phyloP scores from a whole-genome alignment of 108 stramenopile species.

The Bacterosira constricta region DNA sequence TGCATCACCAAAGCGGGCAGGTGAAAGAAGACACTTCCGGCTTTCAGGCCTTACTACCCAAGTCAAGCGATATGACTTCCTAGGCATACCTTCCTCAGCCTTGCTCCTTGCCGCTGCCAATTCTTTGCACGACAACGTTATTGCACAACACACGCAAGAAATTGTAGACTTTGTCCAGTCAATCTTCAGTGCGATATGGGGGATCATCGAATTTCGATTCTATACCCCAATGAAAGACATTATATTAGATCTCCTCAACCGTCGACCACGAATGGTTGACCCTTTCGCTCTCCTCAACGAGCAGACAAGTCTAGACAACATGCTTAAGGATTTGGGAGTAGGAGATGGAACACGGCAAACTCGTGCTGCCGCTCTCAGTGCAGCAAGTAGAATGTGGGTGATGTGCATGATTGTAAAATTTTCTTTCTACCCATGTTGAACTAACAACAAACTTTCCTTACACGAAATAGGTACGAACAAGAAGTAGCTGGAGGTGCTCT shows the following conservation, averaged over 20 bases:
- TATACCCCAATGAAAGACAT: conserved; percentile 75
- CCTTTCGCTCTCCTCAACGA: conserved; percentile 67
- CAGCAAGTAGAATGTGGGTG: conserved; percentile 61
- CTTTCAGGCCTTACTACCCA: conserved; percentile 17
- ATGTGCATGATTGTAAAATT: too few species aligned
- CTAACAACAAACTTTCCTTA: too few species aligned
- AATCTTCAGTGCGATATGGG: conserved; percentile 45
- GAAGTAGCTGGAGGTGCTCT: conserved; percentile 65
- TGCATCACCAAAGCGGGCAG: conserved; percentile 34
- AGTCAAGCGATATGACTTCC: conserved; percentile 58
- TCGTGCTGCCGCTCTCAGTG: conserved; percentile 57
- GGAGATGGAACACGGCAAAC: conserved; percentile 72
- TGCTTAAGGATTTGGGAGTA: conserved; percentile 75
- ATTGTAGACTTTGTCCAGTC: conserved; percentile 44
- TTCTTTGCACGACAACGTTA: conserved; percentile 50
- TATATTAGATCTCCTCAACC: conserved; percentile 60
- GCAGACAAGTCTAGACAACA: conserved; percentile 71
- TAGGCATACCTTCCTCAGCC: conserved; percentile 72
- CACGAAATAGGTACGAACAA: too few species aligned
- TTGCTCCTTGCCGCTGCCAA: conserved; percentile 52
- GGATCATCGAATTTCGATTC: conserved; percentile 68
- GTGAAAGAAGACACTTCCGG: conserved; percentile 40
- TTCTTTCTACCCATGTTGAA: too few species aligned
- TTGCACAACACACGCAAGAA: conserved; percentile 60
- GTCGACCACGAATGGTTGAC: conserved; percentile 58